phyloP scores from a whole-genome alignment of 2,329 filamentous ascomycete genomes.

The Neurospora sp. region DNA sequence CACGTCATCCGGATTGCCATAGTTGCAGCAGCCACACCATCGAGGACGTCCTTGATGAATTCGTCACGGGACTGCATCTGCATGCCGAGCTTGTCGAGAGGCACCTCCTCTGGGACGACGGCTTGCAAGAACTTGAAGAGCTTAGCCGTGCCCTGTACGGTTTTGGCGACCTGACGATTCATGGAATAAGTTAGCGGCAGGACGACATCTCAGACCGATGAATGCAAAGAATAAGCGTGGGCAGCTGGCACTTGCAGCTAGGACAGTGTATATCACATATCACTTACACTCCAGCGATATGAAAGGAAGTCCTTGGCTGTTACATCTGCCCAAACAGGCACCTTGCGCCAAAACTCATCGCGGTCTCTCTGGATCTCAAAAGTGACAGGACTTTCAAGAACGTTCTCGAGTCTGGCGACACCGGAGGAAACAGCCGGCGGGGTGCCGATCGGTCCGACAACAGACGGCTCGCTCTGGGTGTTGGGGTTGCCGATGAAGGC shows the following conservation, averaged over 20 bases:
- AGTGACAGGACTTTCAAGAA: background rate
- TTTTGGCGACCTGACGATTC: conserved; percentile 32
- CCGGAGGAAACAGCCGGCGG: background rate
- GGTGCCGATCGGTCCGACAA: background rate
- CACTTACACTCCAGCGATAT: conserved; percentile 44
- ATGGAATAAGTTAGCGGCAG: background rate
- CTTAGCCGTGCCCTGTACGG: conserved; percentile 36
- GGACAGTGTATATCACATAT: background rate
- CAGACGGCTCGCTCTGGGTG: background rate
- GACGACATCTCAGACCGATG: background rate
- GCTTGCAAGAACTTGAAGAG: conserved; percentile 38
- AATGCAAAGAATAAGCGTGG: background rate
- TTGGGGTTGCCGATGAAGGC: background rate
- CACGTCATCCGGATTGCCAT: conserved; percentile 51
- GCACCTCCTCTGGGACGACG: conserved; percentile 40
- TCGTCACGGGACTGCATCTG: conserved; percentile 37
- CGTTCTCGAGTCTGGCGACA: background rate
- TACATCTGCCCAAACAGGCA: conserved; percentile 39
- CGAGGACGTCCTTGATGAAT: conserved; percentile 43
- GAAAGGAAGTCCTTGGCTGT: conserved; percentile 38
- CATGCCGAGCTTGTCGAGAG: conserved; percentile 20
- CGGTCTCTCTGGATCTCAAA: background rate
- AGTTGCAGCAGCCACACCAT: conserved; percentile 41
- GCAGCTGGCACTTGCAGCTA: background rate
- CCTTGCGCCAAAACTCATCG: conserved; percentile 40